Percentiles rank a stretch among this genome's conserved stretches.
These are phyloP conservation scores for Pseudocohnilembus persalinus DNA, from an alignment of 169 alveolate genomes.

Conservation along the genomic window DNA sequence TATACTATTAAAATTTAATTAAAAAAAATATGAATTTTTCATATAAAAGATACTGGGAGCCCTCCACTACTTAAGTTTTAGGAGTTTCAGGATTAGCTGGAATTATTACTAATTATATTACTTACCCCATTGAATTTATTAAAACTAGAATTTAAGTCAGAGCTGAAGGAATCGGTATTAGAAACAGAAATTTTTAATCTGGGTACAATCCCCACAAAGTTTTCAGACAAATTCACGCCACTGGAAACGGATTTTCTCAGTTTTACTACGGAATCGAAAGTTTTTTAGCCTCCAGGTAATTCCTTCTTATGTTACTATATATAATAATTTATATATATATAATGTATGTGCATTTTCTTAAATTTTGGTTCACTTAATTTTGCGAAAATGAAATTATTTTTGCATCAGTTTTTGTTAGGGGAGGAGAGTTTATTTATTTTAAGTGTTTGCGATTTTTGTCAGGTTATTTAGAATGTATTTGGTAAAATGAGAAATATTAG, in stretches of 20 bases:
- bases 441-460: too few relatives aligned
- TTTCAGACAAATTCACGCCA: slow-evolving; percentile 48
- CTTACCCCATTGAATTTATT: slow-evolving; percentile 47
- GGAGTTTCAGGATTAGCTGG: slow-evolving; percentile 35
- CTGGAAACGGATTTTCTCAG: slow-evolving; percentile 43
- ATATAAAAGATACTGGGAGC: slow-evolving; percentile 57
- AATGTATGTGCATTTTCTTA: too few relatives aligned
- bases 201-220: slow-evolving; percentile 46
- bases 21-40: slow-evolving; percentile 39
- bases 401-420: too few relatives aligned
- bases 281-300: neutral
- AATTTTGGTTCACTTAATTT: too few relatives aligned
- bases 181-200: slow-evolving; percentile 21
- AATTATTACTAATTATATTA: slow-evolving; percentile 28
- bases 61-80: slow-evolving; percentile 36
- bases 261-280: slow-evolving; percentile 45
- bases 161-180: slow-evolving; percentile 48
- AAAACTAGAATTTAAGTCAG: slow-evolving; percentile 43
- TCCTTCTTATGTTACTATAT: too few relatives aligned
- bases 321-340: too few relatives aligned
- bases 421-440: too few relatives aligned
- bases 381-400: too few relatives aligned
- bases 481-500: too few relatives aligned
- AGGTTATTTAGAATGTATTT: too few relatives aligned
- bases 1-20: neutral